Evolutionary conservation across 345 rosid genomes (phyloP), one percentile per base, ranked within the genome.

Genomic region (Arabidopsis suecica): DNA sequence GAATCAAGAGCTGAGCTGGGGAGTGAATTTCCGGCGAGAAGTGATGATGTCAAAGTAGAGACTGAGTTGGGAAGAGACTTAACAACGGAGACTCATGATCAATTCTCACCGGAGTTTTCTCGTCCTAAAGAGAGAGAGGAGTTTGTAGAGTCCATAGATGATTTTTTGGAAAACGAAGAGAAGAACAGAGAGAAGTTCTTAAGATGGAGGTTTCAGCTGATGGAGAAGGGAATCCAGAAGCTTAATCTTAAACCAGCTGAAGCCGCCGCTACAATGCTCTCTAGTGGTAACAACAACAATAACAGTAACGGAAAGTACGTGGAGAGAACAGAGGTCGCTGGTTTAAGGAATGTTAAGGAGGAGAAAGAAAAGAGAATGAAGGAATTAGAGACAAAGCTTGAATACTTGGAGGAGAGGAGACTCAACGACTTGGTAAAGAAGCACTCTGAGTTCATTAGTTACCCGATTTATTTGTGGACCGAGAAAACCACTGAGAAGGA

Each of bases 401-500:
- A 93, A 28, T 90, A 88, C 71, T 57, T 93, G 72, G 98, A 93
- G 50, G 98, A 93, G 85, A 86, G 98, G 82, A 89, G 88, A 72
- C 88, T 93, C 36, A 93, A 90, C 82, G 98, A 93, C 78, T 88
- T 93, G 40, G 98, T 93, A 47, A 90, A 90, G 89, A 93, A 89
- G 79, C 98, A 93, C 34, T 93, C 96, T 3, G 98, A 93, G 79
- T 93, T 93, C 80, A 93, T 93, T 62, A 93, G 98, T 55, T 93
- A 93, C 42, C 96, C 96, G 0, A 93, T 93, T n/a, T 88, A 86
- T 72, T 81, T 93, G 1, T 93, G 96, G 98, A 80, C 91, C 0
- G 96, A 93, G 89, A 92, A 92, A 32, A 92, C 97, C 40, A 87
- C 88, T 0, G 96, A 92, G 86, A 93, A 93, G 60, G 97, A 93